Conservation (phyloP, 192 early-diverging fungal genomes). For the Mortierella antarctica region DNA sequence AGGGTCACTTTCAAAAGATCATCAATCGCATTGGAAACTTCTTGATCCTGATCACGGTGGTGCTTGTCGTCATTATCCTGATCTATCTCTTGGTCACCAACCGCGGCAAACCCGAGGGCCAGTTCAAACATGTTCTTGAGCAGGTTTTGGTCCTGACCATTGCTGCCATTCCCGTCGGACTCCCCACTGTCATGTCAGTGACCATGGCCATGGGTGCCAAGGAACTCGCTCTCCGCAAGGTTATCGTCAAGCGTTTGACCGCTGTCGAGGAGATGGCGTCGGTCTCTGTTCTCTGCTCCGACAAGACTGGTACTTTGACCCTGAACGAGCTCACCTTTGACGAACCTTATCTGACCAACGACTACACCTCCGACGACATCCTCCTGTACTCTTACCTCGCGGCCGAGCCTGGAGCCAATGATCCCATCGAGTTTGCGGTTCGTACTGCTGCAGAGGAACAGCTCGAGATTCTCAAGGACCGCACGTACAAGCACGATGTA, state of each 20-base stretch:
- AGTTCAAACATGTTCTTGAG: constrained; percentile 61
- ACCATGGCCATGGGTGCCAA: constrained; percentile 97
- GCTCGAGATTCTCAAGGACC: constrained; percentile 73
- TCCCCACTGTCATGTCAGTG: constrained; percentile 95
- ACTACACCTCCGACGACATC: constrained; percentile 80
- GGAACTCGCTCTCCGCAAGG: constrained; percentile 91
- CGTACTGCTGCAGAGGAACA: constrained; percentile 82
- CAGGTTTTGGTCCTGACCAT: constrained; percentile 86
- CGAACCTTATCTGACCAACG: constrained; percentile 80
- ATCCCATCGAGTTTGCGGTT: constrained; percentile 92
- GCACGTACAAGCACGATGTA: constrained; percentile 63
- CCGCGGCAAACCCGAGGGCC: constrained; percentile 39
- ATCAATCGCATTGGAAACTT: constrained; percentile 95
- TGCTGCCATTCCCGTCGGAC: constrained; percentile 92
- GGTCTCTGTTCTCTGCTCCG: constrained; percentile 87
- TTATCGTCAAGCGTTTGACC: constrained; percentile 95
- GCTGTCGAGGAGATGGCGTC: constrained; percentile 96
- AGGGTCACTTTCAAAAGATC: constrained; percentile 97
- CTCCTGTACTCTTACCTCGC: constrained; percentile 86
- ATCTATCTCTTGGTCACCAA: constrained; percentile 71
- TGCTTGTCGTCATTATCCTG: constrained; percentile 85
- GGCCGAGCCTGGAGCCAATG: constrained; percentile 91
- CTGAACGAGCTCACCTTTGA: constrained; percentile 96
- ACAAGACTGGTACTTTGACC: constrained; percentile 94
- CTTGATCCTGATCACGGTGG: constrained; percentile 83